A percentile compares a stretch with the other conserved stretches of the same genome.
phyloP scores from a whole-genome alignment of 2,329 filamentous ascomycete genomes.

The Dendrostoma leiphaemia region DNA sequence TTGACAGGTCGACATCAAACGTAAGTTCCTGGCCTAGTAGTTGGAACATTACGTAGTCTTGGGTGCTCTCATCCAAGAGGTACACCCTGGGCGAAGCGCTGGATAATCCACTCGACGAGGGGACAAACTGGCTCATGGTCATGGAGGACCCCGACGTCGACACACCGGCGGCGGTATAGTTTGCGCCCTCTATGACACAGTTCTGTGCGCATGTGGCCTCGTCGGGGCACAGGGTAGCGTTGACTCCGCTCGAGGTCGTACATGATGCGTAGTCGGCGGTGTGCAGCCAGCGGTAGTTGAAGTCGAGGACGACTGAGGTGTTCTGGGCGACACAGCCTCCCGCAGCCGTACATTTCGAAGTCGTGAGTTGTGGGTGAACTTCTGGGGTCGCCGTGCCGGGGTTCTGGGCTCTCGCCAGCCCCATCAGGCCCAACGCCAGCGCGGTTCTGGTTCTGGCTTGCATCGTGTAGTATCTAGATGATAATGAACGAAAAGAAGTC shows the following conservation, averaged over 20 bases:
- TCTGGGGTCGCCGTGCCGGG: slow-evolving; percentile 31
- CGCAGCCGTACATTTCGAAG: slow-evolving; percentile 42
- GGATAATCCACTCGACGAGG: slow-evolving; percentile 17
- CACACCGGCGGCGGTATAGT: slow-evolving; percentile 37
- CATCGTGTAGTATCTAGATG: background rate
- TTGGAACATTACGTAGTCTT: slow-evolving; percentile 41
- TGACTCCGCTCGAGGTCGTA: slow-evolving; percentile 24
- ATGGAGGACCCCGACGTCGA: slow-evolving; percentile 24
- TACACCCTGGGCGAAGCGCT: slow-evolving; percentile 47
- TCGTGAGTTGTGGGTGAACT: slow-evolving; percentile 40
- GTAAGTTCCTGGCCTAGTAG: slow-evolving; percentile 59
- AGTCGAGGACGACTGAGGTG: slow-evolving; percentile 42
- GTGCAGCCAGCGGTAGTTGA: slow-evolving; percentile 37
- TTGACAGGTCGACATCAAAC: slow-evolving; percentile 63
- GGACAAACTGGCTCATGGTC: slow-evolving; percentile 28
- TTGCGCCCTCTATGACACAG: slow-evolving; percentile 44
- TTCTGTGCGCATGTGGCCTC: slow-evolving; percentile 43
- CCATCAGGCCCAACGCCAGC: slow-evolving; percentile 6
- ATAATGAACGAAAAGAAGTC: background rate
- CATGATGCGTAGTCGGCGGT: slow-evolving; percentile 27
- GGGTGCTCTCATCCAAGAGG: slow-evolving; percentile 29
- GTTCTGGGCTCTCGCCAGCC: slow-evolving; percentile 25
- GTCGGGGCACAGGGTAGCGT: slow-evolving; percentile 39
- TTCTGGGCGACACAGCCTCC: slow-evolving; percentile 40
- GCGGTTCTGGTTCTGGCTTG: background rate